A percentile compares a stretch with the other conserved stretches of the same genome.
Evolutionary conservation across 108 stramenopile genomes (phyloP).

Genomic region (Nitzschia inconspicua): DNA sequence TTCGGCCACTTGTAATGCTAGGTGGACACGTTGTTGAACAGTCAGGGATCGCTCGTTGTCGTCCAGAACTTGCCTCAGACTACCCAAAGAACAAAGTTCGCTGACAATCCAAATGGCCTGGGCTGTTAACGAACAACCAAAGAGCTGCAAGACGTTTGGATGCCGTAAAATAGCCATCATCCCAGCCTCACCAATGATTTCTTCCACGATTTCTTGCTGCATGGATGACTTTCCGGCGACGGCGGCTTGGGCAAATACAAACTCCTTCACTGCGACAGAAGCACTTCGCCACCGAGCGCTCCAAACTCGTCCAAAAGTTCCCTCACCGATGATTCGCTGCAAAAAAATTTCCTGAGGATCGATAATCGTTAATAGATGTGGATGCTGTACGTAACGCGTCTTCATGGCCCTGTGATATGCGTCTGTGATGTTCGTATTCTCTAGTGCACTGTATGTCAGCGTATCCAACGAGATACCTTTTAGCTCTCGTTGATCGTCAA

Average conservation of each 20-base stretch:
- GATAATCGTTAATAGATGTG: constrained; percentile 88
- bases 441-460: constrained; percentile 69
- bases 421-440: constrained; percentile 71
- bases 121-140: constrained; percentile 93
- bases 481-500: constrained; percentile 39
- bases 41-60: constrained; percentile 66
- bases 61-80: constrained; percentile 91
- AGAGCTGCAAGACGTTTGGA: constrained; percentile 94
- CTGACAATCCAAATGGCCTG: constrained; percentile 98
- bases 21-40: constrained; percentile 46
- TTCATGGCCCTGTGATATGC: constrained; percentile 87
- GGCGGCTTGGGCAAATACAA: constrained; percentile 97
- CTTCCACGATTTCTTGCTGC: constrained; percentile 95
- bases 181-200: constrained; percentile 98
- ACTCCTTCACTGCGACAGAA: constrained; percentile 97
- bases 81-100: constrained; percentile 89
- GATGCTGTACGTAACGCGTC: constrained; percentile 84
- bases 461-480: constrained; percentile 86
- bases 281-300: constrained; percentile 93
- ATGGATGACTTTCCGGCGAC: constrained; percentile 92
- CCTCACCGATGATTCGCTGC: constrained; percentile 95
- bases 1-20: constrained; percentile 93
- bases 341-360: constrained; percentile 96
- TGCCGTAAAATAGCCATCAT: constrained; percentile 97
- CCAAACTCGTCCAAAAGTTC: constrained; percentile 97